A percentile compares a stretch with the other conserved stretches of the same genome.
phyloP scores from a whole-genome alignment of 257 asterid species.

The Jacaranda copaia region DNA sequence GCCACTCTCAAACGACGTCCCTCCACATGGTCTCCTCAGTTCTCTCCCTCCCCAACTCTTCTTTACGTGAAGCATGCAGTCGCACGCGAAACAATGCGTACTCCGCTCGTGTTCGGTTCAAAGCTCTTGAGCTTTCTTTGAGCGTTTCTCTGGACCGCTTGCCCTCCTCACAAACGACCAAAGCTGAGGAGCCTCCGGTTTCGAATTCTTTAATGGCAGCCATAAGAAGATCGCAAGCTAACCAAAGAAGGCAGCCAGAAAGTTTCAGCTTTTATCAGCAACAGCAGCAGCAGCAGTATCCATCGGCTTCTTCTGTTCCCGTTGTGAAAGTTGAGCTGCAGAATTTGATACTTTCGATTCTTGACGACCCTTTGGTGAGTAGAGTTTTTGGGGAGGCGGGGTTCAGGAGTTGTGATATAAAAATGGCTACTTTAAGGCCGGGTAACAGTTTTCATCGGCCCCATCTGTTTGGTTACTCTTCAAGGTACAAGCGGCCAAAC shows the following conservation, averaged over 20 bases:
- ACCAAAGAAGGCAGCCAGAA: conserved; percentile 87
- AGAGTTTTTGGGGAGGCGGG: conserved; percentile 93
- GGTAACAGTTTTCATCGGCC: conserved; percentile 51
- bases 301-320: conserved; percentile 51
- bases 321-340: conserved; percentile 83
- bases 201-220: conserved; percentile 96
- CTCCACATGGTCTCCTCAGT: conserved; percentile 84
- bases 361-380: conserved; percentile 92
- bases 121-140: conserved; percentile 85
- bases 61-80: conserved; percentile 84
- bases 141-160: conserved; percentile 77
- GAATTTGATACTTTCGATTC: conserved; percentile 71
- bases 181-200: conserved; percentile 76
- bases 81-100: conserved; percentile 68
- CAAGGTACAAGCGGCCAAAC: conserved; percentile 62
- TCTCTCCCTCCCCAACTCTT: conserved; percentile 70
- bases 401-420: conserved; percentile 78
- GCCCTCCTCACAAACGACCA: conserved; percentile 51
- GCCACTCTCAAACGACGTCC: conserved; percentile 92
- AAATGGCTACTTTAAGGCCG: conserved; percentile 70
- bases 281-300: conserved; percentile 50
- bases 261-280: conserved; percentile 72
- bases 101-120: conserved; percentile 74
- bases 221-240: conserved; percentile 83
- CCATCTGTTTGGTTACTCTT: conserved; percentile 58